Base-by-base conservation (phyloP, 2,329 filamentous ascomycete species). In the Thelonectria rubi region DNA sequence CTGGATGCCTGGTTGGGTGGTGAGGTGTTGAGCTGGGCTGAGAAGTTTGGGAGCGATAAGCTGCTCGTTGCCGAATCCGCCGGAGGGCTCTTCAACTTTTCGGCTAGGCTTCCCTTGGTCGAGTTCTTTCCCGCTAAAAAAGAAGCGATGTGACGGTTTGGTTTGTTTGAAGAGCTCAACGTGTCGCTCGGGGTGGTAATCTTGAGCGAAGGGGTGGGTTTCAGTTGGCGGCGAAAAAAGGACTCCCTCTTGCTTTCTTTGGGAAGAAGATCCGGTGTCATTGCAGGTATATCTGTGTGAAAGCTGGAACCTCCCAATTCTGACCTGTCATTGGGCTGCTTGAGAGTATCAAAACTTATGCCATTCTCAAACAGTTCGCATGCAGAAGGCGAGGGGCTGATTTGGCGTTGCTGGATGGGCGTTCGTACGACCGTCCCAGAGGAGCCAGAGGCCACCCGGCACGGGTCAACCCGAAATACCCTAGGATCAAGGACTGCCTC, bases 361-460 rank as follows among this genome's bases (percentile, higher is more conserved):
- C 71, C 73, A 57, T 75, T 75, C 61, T 72, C 67, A 42, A 73
- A 74, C 21, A 75, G 66, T 55, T 76, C 75, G 65, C 71, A 62
- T 3, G 71, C 71, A 34, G 69, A 60, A 12, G 69, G 62, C 15
- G 74, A 66, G 10, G 64, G 20, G 12, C 68, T 51, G n/a, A 62
- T 65, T 39, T 69, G 53, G 43, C 70, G 73, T 20, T 63, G 70
- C 37, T 69, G 64, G 34, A 70, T 68, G 11, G 75, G 72, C 3
- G 75, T 78, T 45, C 73, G 75, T 11, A 82, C 68, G 11, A 81
- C 70, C 1, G 81, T 82, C 11, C 72, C 71, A 10, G 74, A 72
- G 6, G 80, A 81, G 24, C 67, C 63, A 1, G 69, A 67, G 3
- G 50, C 60, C 17, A 58, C 50, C 1, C 24, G 20, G 18, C 34